Evolutionary conservation across 306 rosid genomes (phyloP).

Genomic region (Dalbergia cochinchinensis): DNA sequence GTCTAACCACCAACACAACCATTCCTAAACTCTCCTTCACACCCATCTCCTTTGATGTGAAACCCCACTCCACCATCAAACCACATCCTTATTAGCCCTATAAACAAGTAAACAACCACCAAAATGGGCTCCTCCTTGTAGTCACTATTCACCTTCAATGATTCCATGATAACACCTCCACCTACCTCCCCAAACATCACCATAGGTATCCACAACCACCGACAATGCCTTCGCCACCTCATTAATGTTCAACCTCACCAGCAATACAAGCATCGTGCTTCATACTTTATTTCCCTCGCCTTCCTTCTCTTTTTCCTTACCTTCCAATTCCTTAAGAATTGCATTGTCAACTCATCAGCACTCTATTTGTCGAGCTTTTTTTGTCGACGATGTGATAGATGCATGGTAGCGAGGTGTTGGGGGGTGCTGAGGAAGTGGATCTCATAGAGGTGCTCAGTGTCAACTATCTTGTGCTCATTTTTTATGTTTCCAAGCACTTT

Average conservation of each 20-base stretch:
- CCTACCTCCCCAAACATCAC: constrained; percentile 54
- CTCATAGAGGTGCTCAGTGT: constrained; percentile 51
- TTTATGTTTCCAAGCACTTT: too few species aligned
- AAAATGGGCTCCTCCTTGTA: constrained; percentile 83
- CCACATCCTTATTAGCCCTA: constrained; percentile 60
- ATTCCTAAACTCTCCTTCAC: constrained; percentile 69
- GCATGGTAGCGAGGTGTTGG: constrained; percentile 72
- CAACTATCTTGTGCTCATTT: constrained; percentile 30
- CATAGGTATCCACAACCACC: constrained; percentile 77
- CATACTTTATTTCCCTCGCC: background rate
- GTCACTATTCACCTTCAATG: constrained; percentile 82
- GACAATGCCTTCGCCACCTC: constrained; percentile 78
- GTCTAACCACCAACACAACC: constrained; percentile 82
- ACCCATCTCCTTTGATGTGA: constrained; percentile 57
- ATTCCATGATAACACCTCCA: constrained; percentile 70
- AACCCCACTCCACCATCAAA: constrained; percentile 82
- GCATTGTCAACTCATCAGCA: constrained; percentile 63
- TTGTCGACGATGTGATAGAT: constrained; percentile 60
- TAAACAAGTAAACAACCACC: constrained; percentile 81
- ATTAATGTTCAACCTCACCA: constrained; percentile 81
- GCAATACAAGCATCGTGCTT: constrained; percentile 57
- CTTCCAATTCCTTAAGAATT: constrained; percentile 42
- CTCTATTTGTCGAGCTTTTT: constrained; percentile 54
- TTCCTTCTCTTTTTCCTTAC: background rate
- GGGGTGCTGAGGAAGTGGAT: constrained; percentile 66